A percentile compares a stretch with the other conserved stretches of the same genome.
Conservation (phyloP, 1,284 basidiomycete species). For the Ceratobasidium sp. region DNA sequence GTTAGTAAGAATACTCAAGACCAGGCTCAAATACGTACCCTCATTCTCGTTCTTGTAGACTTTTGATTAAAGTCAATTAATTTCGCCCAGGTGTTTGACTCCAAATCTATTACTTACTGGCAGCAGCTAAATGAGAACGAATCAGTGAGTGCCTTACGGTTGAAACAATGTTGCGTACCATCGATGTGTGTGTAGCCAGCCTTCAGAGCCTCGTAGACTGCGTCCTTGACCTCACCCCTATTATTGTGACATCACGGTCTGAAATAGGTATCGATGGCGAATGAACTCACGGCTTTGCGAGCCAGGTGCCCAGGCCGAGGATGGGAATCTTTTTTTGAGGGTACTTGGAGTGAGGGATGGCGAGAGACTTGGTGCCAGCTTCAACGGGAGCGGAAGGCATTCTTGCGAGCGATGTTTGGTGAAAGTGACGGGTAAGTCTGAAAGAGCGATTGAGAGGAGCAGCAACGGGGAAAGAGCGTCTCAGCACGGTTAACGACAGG, state of each 20-base stretch:
- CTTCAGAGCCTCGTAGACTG: slow-evolving; percentile 40
- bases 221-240: slow-evolving; percentile 44
- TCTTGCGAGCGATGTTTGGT: slow-evolving; percentile 28
- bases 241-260: neutral
- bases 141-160: neutral
- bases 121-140: slow-evolving; percentile 15
- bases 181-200: slow-evolving; percentile 44
- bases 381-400: slow-evolving; percentile 36
- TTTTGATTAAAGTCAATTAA: slow-evolving; percentile 12
- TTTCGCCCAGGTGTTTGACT: neutral
- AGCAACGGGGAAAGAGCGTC: slow-evolving; percentile 29
- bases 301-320: slow-evolving; percentile 45
- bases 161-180: neutral
- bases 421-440: slow-evolving; percentile 37
- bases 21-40: neutral
- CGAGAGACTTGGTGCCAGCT: slow-evolving; percentile 34
- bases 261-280: slow-evolving; percentile 19
- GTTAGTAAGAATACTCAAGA: neutral
- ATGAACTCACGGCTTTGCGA: slow-evolving; percentile 29
- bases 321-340: slow-evolving; percentile 42
- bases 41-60: slow-evolving; percentile 40
- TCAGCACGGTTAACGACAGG: slow-evolving; percentile 38
- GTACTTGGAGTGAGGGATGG: slow-evolving; percentile 41
- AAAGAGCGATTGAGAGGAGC: slow-evolving; percentile 36
- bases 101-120: slow-evolving; percentile 18